These are phyloP conservation scores for Fusarium incarnatum DNA, from an alignment of 2,329 filamentous ascomycete species.

Conservation along the genomic window DNA sequence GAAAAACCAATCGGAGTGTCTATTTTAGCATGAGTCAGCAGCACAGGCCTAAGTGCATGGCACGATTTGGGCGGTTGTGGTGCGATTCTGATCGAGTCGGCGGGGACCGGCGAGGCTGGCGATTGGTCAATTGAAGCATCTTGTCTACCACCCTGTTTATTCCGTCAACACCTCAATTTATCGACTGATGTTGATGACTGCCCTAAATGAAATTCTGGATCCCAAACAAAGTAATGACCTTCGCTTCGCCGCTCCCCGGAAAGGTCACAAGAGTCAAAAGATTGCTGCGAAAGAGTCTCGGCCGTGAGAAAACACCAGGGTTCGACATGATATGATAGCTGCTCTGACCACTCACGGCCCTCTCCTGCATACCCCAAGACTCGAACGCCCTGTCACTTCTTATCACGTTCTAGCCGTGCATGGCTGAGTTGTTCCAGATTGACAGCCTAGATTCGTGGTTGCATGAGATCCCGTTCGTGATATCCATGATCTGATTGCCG, in stretches of 20 bases:
- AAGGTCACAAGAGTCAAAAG: slow-evolving; percentile 1
- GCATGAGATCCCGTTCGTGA: slow-evolving; percentile 35
- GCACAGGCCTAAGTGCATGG: slow-evolving; percentile 37
- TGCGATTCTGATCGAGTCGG: slow-evolving; percentile 45
- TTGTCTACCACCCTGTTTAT: slow-evolving; percentile 42
- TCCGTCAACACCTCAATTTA: slow-evolving; percentile 38
- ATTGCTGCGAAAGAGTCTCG: slow-evolving; percentile 25
- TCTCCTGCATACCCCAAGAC: slow-evolving; percentile 30
- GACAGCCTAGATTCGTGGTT: slow-evolving; percentile 34
- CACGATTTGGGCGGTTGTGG: slow-evolving; percentile 45
- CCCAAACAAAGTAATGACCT: slow-evolving; percentile 23
- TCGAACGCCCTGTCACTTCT: slow-evolving; percentile 18
- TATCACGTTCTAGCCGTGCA: slow-evolving; percentile 24
- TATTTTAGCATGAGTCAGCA: slow-evolving; percentile 38
- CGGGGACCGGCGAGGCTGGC: slow-evolving; percentile 41
- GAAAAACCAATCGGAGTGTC: slow-evolving; percentile 29
- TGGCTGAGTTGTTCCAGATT: slow-evolving; percentile 24
- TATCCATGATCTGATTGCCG: slow-evolving; percentile 23
- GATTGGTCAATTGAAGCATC: slow-evolving; percentile 38
- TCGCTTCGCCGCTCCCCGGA: slow-evolving; percentile 10
- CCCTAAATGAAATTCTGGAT: slow-evolving; percentile 18
- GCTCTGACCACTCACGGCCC: slow-evolving; percentile 31
- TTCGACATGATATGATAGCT: slow-evolving; percentile 37
- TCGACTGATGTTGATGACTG: slow-evolving; percentile 38
- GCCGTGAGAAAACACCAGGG: slow-evolving; percentile 2